These are phyloP conservation scores for Cryptomeria japonica DNA, from an alignment of 75 land plant genomes.

Conservation along the genomic window DNA sequence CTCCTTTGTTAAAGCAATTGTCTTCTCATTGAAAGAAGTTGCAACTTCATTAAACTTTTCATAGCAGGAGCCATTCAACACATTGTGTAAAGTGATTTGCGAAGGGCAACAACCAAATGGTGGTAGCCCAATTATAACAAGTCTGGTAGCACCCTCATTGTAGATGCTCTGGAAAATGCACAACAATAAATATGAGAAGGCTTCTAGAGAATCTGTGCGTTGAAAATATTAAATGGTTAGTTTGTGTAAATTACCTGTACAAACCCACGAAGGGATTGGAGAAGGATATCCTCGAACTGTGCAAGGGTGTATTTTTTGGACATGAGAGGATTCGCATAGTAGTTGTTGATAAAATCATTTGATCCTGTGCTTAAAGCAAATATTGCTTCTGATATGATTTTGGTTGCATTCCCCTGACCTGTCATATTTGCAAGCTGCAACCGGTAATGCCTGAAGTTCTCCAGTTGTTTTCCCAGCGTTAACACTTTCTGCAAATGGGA, in stretches of 20 bases:
- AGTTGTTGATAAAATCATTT: conserved; percentile 40
- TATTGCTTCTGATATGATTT: conserved; percentile 22
- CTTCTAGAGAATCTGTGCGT: too few relatives aligned
- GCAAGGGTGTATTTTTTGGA: conserved; percentile 8
- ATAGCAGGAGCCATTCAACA: not conserved
- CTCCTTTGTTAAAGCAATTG: not conserved
- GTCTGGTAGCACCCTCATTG: not conserved
- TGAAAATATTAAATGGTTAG: too few relatives aligned
- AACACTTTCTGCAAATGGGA: conserved; percentile 18
- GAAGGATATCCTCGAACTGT: conserved; percentile 28
- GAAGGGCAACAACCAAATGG: conserved; percentile 9
- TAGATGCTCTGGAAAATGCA: not conserved
- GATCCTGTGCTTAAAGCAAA: conserved; percentile 40
- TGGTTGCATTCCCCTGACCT: conserved; percentile 22
- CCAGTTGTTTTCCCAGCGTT: conserved; percentile 31
- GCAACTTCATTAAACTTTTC: not conserved
- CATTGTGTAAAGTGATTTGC: not conserved
- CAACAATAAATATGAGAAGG: too few relatives aligned
- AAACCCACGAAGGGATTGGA: not conserved
- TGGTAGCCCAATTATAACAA: not conserved
- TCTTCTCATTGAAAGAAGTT: not conserved
- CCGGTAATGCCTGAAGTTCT: conserved; percentile 35
- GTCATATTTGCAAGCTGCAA: not conserved
- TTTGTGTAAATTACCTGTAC: not conserved
- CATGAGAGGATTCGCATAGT: conserved; percentile 20